A percentile compares a stretch with the other conserved stretches of the same genome.
phyloP scores from a whole-genome alignment of 805 yeast species.

The Barnettozyma sp. region DNA sequence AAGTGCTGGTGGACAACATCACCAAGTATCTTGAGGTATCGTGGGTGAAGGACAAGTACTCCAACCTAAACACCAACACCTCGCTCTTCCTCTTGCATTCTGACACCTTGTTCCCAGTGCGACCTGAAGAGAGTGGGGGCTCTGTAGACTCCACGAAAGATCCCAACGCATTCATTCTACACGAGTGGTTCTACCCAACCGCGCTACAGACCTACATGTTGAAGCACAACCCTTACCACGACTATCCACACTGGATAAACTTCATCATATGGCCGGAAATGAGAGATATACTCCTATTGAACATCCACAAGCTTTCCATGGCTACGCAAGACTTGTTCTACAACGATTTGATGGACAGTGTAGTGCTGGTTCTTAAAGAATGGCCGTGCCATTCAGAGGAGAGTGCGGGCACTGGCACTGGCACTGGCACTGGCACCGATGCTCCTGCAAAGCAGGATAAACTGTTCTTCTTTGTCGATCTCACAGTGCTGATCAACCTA shows the following conservation, averaged over 20 bases:
- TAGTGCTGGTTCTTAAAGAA: slow-evolving; percentile 7
- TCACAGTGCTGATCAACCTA: slow-evolving; percentile 5
- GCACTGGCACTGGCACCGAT: neutral
- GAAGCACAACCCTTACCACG: slow-evolving; percentile 3
- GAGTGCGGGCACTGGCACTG: too few species aligned
- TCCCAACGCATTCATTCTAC: slow-evolving; percentile 7
- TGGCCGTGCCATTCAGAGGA: neutral
- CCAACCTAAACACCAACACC: slow-evolving; percentile 1
- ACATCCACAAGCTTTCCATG: slow-evolving; percentile 7
- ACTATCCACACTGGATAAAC: slow-evolving; percentile 14
- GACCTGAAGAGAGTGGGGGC: neutral
- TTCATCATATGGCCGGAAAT: slow-evolving; percentile 15
- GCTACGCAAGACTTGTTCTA: slow-evolving; percentile 4
- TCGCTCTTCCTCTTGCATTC: slow-evolving; percentile 7
- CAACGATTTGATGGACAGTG: slow-evolving; percentile 10
- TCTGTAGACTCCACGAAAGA: neutral
- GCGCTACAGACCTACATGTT: slow-evolving; percentile 10
- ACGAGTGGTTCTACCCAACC: slow-evolving; percentile 14
- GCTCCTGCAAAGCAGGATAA: slow-evolving; percentile 3
- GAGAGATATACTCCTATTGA: slow-evolving; percentile 8
- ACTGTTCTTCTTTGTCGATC: slow-evolving; percentile 8
- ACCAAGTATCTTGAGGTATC: slow-evolving; percentile 9
- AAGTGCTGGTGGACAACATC: slow-evolving; percentile 7
- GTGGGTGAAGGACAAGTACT: slow-evolving; percentile 9
- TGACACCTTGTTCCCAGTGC: slow-evolving; percentile 7